phyloP scores from a whole-genome alignment of 306 rosid genomes.

The Castanopsis chinensis region DNA sequence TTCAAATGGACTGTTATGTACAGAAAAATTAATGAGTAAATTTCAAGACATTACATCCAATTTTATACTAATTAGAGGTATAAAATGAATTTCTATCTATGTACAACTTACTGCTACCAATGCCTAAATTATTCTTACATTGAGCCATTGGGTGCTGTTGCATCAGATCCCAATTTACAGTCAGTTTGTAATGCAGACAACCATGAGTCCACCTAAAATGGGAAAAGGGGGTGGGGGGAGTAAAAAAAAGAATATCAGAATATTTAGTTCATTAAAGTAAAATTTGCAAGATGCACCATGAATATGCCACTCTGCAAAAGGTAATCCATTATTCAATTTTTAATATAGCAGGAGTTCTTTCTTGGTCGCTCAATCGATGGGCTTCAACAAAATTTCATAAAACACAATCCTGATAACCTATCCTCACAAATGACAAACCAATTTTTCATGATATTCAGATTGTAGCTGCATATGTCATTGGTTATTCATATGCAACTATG shows the following conservation, averaged over 20 bases:
- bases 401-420: background rate
- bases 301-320: background rate
- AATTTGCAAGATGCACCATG: background rate
- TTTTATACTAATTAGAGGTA: constrained; percentile 12
- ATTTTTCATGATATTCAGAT: background rate
- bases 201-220: constrained; percentile 77
- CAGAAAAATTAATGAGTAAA: constrained; percentile 10
- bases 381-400: background rate
- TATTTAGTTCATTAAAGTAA: background rate
- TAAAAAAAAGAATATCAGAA: background rate
- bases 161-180: constrained; percentile 51
- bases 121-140: constrained; percentile 8
- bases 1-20: constrained; percentile 22
- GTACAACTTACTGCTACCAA: constrained; percentile 25
- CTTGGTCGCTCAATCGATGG: background rate
- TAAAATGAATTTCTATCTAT: constrained; percentile 23
- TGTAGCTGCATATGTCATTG: background rate
- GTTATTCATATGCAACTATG: background rate
- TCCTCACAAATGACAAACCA: background rate
- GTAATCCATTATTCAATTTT: background rate
- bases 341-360: background rate
- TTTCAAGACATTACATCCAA: constrained; percentile 11
- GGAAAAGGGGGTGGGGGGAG: background rate
- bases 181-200: constrained; percentile 49
- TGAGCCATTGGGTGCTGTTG: constrained; percentile 28